Conservation (phyloP, 78 protist genomes). For the Speleostelium caveatum region DNA sequence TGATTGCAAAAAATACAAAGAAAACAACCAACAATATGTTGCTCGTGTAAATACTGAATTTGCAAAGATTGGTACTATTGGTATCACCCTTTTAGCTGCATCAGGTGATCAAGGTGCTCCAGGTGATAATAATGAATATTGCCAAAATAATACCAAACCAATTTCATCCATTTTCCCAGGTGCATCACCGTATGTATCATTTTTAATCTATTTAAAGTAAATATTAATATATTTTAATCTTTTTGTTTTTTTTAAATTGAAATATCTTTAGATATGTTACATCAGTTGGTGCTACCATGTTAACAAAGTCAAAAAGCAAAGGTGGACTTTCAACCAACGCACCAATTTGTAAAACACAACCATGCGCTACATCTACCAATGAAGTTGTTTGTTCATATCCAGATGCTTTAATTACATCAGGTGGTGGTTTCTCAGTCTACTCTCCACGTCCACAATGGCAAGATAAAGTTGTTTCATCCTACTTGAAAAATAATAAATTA, state of each 20-base stretch:
- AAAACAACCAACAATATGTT: background rate
- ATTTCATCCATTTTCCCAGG: slow-evolving; percentile 65
- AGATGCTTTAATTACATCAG: background rate
- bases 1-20: slow-evolving; percentile 6
- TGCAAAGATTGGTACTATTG: slow-evolving; percentile 54
- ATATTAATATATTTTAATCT: too few species aligned
- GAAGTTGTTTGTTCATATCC: background rate
- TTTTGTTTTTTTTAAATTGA: too few species aligned
- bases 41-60: slow-evolving; percentile 35
- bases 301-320: background rate
- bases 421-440: background rate
- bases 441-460: background rate
- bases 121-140: slow-evolving; percentile 21
- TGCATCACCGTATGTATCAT: slow-evolving; percentile 72
- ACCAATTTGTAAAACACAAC: slow-evolving; percentile 7
- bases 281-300: background rate
- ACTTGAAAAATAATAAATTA: background rate
- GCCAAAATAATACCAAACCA: background rate
- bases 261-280: too few species aligned
- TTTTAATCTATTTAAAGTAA: too few species aligned
- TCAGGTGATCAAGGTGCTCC: slow-evolving; percentile 86
- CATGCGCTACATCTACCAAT: slow-evolving; percentile 36
- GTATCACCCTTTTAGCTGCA: slow-evolving; percentile 70
- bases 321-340: background rate
- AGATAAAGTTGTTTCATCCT: background rate